phyloP scores from a whole-genome alignment of 805 yeast species.

The Brettanomyces naardenensis region DNA sequence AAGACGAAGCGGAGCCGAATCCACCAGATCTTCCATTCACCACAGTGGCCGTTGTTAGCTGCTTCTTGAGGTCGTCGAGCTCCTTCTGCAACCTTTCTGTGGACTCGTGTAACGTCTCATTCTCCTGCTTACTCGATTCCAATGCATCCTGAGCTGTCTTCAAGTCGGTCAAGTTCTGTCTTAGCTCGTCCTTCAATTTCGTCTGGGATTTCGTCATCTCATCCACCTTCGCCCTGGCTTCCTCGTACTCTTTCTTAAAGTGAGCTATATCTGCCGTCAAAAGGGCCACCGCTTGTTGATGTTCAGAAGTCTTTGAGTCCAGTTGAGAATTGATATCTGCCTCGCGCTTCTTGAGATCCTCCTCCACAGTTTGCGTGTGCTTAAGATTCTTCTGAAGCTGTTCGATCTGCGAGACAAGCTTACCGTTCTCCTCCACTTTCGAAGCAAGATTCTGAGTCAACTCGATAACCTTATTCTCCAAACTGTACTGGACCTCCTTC shows the following conservation, averaged over 20 bases:
- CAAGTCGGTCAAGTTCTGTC: slow-evolving; percentile 52
- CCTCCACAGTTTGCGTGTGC: slow-evolving; percentile 46
- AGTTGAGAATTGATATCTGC: slow-evolving; percentile 40
- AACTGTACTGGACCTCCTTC: slow-evolving; percentile 84
- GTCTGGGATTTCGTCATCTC: slow-evolving; percentile 55
- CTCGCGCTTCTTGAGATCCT: slow-evolving; percentile 47
- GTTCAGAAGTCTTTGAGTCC: slow-evolving; percentile 37
- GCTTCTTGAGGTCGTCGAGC: slow-evolving; percentile 25
- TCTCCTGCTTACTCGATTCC: slow-evolving; percentile 52
- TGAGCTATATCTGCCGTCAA: slow-evolving; percentile 48
- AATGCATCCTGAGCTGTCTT: slow-evolving; percentile 51
- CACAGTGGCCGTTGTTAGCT: slow-evolving; percentile 8
- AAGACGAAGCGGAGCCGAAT: slow-evolving; percentile 2
- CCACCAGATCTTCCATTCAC: slow-evolving; percentile 8
- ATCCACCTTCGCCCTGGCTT: slow-evolving; percentile 51
- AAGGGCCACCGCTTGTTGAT: slow-evolving; percentile 37
- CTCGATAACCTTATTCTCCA: slow-evolving; percentile 97
- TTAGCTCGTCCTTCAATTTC: slow-evolving; percentile 56
- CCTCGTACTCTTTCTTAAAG: slow-evolving; percentile 48
- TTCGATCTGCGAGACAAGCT: slow-evolving; percentile 55
- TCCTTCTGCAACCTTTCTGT: slow-evolving; percentile 46
- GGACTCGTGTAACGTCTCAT: slow-evolving; percentile 56
- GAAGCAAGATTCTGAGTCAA: slow-evolving; percentile 77
- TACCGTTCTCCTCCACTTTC: slow-evolving; percentile 76
- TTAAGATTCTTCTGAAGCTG: slow-evolving; percentile 42